Evolutionary conservation across 2,329 filamentous ascomycete genomes (phyloP), one percentile per base, ranked within the genome.

Genomic region (Microdochium nivale): DNA sequence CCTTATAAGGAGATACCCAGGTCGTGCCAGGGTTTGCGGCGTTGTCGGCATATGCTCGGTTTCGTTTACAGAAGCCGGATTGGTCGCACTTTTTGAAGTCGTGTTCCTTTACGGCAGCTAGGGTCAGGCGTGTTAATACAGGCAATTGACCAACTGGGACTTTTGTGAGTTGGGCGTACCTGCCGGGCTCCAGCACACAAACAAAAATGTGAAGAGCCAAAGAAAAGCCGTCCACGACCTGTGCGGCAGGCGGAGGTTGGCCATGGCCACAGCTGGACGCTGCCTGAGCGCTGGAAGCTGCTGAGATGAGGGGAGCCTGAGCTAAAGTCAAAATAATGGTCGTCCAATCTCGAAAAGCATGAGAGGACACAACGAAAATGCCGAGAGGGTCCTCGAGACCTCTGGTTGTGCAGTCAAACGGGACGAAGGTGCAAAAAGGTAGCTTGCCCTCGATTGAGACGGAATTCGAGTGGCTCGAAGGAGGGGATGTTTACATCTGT

Each of bases 31-130:
- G 72, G 43, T 81, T 73, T 47, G 80, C 71, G 56, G 84, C 90
- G 56, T 80, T 75, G 70, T 97, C 91, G 65, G 94, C 94, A 66
- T 88, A 91, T 37, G 82, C 87, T 67, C 94, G 84, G 72, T 97
- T 97, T 58, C 94, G 88, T 67, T 90, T 94, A 73, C 94, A 99
- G 75, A 99, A 99, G 62, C 94, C 94, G 3, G 92, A 94, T 67
- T 99, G 92, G 59, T 87, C 75, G 74, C 94, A 99, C 62, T 87
- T 96, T 67, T 97, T 99, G 79, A 97, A 99, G 68, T 95, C 91
- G 62, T 96, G 84, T 66, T 96, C 87, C 73, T 99, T 99, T 50
- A 99, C 94, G 62, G 81, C 78, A 58, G 81, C 90, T 95, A 52
- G 23, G n/a, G n/a, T n/a, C n/a, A 46, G 19, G 8, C 8, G 19